Conservation (phyloP, 257 asterid species). For the Capsicum rhomboideum region DNA sequence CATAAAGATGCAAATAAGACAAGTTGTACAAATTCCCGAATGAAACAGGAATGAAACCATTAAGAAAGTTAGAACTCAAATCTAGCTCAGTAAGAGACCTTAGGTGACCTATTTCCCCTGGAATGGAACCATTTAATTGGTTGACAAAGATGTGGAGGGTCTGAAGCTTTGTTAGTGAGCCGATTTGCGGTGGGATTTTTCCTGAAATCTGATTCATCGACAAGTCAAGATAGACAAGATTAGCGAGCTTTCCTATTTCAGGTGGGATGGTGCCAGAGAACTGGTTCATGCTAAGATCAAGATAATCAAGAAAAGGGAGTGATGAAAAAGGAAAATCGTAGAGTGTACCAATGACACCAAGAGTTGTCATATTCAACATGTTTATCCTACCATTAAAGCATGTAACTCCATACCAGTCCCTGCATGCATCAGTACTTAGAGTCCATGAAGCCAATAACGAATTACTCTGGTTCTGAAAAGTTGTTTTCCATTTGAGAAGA, state of each 20-base stretch:
- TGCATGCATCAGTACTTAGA: background rate
- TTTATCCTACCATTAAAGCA: background rate
- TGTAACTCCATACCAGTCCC: slow-evolving; percentile 12
- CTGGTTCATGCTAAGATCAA: slow-evolving; percentile 8
- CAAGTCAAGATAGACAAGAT: background rate
- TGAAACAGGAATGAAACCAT: too few relatives aligned
- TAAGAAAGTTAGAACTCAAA: too few relatives aligned
- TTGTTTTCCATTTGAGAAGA: slow-evolving; percentile 12
- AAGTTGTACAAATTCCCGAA: too few relatives aligned
- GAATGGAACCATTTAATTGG: background rate
- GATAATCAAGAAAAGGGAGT: slow-evolving; percentile 12
- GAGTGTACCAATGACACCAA: slow-evolving; percentile 5
- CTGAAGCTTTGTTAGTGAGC: background rate
- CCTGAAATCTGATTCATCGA: background rate
- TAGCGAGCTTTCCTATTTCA: background rate
- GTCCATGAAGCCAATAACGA: slow-evolving; percentile 4
- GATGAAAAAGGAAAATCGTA: slow-evolving; percentile 10
- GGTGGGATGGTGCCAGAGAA: slow-evolving; percentile 4
- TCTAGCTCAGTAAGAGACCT: too few relatives aligned
- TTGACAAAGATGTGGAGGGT: too few relatives aligned
- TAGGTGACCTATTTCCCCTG: background rate
- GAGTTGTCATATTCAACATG: slow-evolving; percentile 2
- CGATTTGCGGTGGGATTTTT: background rate
- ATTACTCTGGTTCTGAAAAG: background rate
- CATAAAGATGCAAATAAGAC: background rate